Base-by-base conservation (phyloP, 495 filamentous ascomycete species). In the Penicillium desertorum region DNA sequence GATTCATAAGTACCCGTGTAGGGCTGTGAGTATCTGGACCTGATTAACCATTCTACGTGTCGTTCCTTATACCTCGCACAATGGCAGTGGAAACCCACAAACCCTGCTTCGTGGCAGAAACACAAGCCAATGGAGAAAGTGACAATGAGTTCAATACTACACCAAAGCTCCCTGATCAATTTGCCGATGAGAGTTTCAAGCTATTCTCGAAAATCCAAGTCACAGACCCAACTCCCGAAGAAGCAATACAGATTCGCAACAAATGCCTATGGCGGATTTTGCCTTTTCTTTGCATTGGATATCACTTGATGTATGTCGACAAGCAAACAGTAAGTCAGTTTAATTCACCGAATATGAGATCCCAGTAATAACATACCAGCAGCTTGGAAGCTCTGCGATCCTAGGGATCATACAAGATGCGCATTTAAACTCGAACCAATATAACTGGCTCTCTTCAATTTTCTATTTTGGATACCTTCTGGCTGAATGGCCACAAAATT, bases 381-480 rank as follows among this genome's bases (percentile, higher is more conserved):
- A 76, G 73, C 62, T 76, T 16, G 73, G 75, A 58, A 78, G 65
- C 39, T 78, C 75, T 29, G 66, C 75, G 9, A 66, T 85, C 43
- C 79, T 84, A 65, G 81, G 81, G 2, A 76, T 83, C 27, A 74
- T 76, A 67, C 75, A 70, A 20, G 76, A 77, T 56, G 74, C 76
- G 10, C 63, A 72, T 43, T 61, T 77, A 7, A 63, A 60, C 32
- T 67, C 64, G 9, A 64, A 67, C 45, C 63, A 74, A 52, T 73
- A 79, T 53, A 73, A 79, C 60, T 81, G 78, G 75, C 63, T 79
- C 4, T 69, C 74, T 2, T 74, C 69, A 39, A 74, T 76, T 53
- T 83, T 84, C 59, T 83, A 84, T 64, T 83, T 85, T 43, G 82
- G 71, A 43, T 65, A 61, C 54, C 67, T 77, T 0, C 34, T 74